Percentiles rank a stretch among this genome's conserved stretches.
Conservation (phyloP, 345 rosid species). For the Toxicodendron radicans region DNA sequence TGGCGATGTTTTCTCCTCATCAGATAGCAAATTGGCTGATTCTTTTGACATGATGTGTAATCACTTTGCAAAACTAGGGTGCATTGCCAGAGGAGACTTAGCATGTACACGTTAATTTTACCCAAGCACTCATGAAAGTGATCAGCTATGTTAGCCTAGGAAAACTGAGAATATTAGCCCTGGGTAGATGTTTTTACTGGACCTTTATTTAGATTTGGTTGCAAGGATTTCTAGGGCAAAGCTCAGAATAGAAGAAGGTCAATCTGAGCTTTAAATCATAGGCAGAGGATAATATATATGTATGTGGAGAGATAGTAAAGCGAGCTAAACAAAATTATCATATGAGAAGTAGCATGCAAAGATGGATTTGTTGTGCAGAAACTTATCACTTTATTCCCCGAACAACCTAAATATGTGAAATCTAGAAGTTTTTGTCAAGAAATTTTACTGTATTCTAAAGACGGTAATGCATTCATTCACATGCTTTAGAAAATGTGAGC, state of each 20-base stretch:
- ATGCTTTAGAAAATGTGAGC: background rate
- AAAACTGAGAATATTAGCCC: background rate
- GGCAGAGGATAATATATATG: background rate
- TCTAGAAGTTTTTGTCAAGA: background rate
- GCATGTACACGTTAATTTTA: background rate
- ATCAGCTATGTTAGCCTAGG: background rate
- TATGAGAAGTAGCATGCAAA: background rate
- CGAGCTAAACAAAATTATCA: background rate
- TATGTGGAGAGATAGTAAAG: background rate
- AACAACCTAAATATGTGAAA: background rate
- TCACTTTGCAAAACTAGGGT: background rate
- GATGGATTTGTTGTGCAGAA: background rate
- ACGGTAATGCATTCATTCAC: background rate
- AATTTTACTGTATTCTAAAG: no score
- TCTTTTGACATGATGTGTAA: background rate
- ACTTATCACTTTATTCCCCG: background rate
- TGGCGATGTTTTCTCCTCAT: background rate
- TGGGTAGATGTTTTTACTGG: background rate
- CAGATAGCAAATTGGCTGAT: background rate
- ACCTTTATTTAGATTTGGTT: background rate
- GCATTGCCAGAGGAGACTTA: background rate
- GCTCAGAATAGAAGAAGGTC: background rate
- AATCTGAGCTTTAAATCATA: background rate
- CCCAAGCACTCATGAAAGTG: background rate
- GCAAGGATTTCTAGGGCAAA: background rate